Percentiles rank a stretch among this genome's conserved stretches.
Evolutionary conservation across 2,329 filamentous ascomycete genomes (phyloP).

Genomic region (Sporothrix schenckii): DNA sequence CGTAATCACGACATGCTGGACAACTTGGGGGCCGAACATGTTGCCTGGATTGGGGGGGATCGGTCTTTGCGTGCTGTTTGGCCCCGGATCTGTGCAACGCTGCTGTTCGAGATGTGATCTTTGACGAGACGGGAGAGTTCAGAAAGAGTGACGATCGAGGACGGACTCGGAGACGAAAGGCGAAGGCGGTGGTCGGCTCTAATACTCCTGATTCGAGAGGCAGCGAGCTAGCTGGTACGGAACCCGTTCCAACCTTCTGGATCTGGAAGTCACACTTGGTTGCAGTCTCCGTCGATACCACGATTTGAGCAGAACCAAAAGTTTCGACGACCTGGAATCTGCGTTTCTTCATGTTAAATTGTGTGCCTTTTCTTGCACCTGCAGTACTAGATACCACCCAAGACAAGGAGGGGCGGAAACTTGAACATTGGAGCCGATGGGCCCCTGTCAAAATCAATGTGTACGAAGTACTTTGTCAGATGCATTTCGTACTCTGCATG

Average conservation of each 20-base stretch:
- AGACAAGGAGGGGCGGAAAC: no score
- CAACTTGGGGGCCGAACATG: constrained; percentile 12
- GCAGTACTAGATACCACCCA: no score
- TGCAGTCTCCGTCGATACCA: background rate
- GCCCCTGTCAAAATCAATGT: no score
- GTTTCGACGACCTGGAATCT: background rate
- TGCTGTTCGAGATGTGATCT: background rate
- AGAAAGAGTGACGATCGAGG: background rate
- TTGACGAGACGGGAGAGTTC: no score
- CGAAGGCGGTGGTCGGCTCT: background rate
- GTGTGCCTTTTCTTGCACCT: no score
- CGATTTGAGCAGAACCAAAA: background rate
- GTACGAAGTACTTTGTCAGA: no score
- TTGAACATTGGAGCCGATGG: no score
- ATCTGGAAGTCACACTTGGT: background rate
- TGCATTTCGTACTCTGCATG: no score
- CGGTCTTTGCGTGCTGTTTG: background rate
- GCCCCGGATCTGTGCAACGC: background rate
- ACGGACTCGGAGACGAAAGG: background rate
- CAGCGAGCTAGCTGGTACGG: background rate
- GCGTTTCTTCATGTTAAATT: no score
- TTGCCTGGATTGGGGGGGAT: background rate
- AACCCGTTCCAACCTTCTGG: no score
- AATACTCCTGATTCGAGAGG: background rate
- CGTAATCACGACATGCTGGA: constrained; percentile 16